Evolutionary conservation across 108 stramenopile genomes (phyloP), one percentile per base, ranked within the genome.

Genomic region (Seminavis robusta): DNA sequence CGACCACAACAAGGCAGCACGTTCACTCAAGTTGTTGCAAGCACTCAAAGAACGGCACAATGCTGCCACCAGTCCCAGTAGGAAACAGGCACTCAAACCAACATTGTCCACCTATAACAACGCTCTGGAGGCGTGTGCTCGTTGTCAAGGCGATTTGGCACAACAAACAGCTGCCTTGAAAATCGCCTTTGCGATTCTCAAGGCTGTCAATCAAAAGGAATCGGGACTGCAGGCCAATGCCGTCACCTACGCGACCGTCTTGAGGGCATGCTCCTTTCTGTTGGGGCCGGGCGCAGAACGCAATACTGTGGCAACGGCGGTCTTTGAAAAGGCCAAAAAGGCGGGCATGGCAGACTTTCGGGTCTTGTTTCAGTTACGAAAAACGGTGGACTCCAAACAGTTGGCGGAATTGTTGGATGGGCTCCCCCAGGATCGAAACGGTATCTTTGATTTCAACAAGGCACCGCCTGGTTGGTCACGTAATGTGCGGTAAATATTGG

Each of bases 91-190:
- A 56, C 28, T 51, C 24, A 46, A 53, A 7, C 81, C 81, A 7
- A 67, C 61, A 24, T 51, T 56, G 8, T 25, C 71, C 25, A 68
- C 70, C 26, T 83, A 83, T 47, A 72, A 74, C 21, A 56, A 47
- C 27, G 81, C 74, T 2, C 61, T 82, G 29, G 81, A 82, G 55
- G 71, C 71, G 3, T 80, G 65, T 56, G 74, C 78, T 11, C 57
- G 63, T 33, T 48, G 39, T 19, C 51, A 51, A n/a, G 73, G 67
- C 19, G 53, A 62, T 33, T 19, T 50, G 31, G 44, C 61, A 40
- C 37, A 74, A 61, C 48, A 70, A 51, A 54, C 44, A 38, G 52
- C 56, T 40, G 50, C 77, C 28, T 33, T 74, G 46, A 65, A 78
- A 47, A 75, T 75, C 54, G 67, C 74, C n/a, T 75, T 75, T 63